A percentile compares a stretch with the other conserved stretches of the same genome.
Evolutionary conservation across 2,329 filamentous ascomycete genomes (phyloP).

Genomic region (Sarocladium strictum): DNA sequence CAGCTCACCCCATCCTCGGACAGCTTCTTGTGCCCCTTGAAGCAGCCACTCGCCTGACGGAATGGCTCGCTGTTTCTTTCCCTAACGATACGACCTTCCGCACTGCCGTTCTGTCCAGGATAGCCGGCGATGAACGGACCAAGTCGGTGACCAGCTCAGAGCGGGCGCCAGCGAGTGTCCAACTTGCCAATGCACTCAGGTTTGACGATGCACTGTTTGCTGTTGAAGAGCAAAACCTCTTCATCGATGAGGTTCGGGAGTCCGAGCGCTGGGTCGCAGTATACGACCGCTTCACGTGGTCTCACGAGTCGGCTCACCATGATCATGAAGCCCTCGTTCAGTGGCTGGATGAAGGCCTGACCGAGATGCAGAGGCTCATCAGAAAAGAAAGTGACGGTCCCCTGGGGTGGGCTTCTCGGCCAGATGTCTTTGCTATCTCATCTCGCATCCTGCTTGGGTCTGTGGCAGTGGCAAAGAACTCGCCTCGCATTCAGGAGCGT

Average conservation of each 20-base stretch:
- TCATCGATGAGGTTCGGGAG: slow-evolving; percentile 75
- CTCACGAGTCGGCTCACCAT: slow-evolving; percentile 38
- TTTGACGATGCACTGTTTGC: slow-evolving; percentile 70
- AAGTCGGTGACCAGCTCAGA: neutral
- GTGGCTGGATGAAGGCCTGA: slow-evolving; percentile 13
- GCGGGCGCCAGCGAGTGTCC: slow-evolving; percentile 23
- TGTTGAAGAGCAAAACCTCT: slow-evolving; percentile 92
- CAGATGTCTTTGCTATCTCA: slow-evolving; percentile 60
- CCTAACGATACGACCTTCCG: slow-evolving; percentile 29
- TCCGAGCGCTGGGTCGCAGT: slow-evolving; percentile 59
- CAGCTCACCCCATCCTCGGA: slow-evolving; percentile 41
- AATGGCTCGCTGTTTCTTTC: slow-evolving; percentile 34
- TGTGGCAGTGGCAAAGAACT: slow-evolving; percentile 12
- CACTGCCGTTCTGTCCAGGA: slow-evolving; percentile 33
- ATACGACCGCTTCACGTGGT: slow-evolving; percentile 18
- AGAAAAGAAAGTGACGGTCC: slow-evolving; percentile 50
- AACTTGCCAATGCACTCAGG: slow-evolving; percentile 40
- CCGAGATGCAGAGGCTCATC: slow-evolving; percentile 19
- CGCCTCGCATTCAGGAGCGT: neutral
- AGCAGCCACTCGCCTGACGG: slow-evolving; percentile 38
- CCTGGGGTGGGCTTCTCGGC: slow-evolving; percentile 66
- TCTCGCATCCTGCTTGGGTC: slow-evolving; percentile 38
- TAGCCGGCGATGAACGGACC: slow-evolving; percentile 24
- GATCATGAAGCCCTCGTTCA: slow-evolving; percentile 15
- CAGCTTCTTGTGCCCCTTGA: slow-evolving; percentile 40